phyloP scores from a whole-genome alignment of 2,329 filamentous ascomycete species.

The Pseudogymnoascus sp. region DNA sequence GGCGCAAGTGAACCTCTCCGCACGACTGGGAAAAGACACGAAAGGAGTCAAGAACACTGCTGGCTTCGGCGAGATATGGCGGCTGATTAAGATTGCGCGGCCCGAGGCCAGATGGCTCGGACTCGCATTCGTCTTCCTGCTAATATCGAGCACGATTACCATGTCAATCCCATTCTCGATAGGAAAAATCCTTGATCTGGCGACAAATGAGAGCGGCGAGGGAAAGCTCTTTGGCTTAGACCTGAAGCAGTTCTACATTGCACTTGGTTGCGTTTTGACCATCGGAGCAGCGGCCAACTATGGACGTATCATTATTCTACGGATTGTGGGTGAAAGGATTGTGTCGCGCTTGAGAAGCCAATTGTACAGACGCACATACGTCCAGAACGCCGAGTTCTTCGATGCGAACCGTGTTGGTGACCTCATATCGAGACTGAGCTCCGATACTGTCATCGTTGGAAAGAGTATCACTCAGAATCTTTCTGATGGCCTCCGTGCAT shows the following conservation, averaged over 20 bases:
- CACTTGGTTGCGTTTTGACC: conserved; percentile 65
- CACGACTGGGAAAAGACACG: conserved; percentile 78
- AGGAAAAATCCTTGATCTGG: conserved; percentile 86
- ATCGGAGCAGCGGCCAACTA: conserved; percentile 87
- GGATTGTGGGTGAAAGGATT: conserved; percentile 90
- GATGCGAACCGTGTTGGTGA: conserved; percentile 96
- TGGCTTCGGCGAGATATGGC: conserved; percentile 68
- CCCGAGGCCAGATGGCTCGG: conserved; percentile 73
- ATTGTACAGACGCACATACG: conserved; percentile 82
- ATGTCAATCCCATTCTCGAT: conserved; percentile 97
- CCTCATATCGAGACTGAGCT: conserved; percentile 87
- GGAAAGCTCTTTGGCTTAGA: conserved; percentile 73
- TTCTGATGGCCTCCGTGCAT: conserved; percentile 83
- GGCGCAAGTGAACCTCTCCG: conserved; percentile 80
- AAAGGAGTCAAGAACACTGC: conserved; percentile 45
- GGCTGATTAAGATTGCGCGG: conserved; percentile 78
- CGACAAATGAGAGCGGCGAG: conserved; percentile 62
- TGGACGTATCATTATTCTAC: conserved; percentile 81
- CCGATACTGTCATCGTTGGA: conserved; percentile 94
- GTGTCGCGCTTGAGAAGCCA: conserved; percentile 82
- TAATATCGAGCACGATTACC: conserved; percentile 84
- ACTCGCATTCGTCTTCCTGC: conserved; percentile 72
- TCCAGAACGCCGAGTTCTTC: conserved; percentile 98
- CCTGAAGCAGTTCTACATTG: conserved; percentile 79
- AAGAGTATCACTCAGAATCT: conserved; percentile 98